Base-by-base conservation (phyloP, 345 rosid species). In the Gossypium australe region DNA sequence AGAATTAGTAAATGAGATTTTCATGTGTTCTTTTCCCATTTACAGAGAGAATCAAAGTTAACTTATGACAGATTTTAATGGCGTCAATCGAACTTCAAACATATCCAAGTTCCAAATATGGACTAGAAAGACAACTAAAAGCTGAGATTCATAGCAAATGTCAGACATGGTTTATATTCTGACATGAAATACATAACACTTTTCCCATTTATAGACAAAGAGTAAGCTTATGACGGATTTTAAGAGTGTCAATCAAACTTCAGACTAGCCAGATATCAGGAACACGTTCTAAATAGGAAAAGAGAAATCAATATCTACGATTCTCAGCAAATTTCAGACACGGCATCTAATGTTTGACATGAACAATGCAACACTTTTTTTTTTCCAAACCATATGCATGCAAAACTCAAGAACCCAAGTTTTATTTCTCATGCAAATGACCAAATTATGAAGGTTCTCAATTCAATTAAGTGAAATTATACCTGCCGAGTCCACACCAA, bases 401-500 rank as follows among this genome's bases (percentile, higher is more conserved):
- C 22, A 68, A 48, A 68, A 16, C 43, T 51, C 44, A 48, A 24
- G 22, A 67, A 24, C 16, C 38, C 49, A 44, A 65, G 70, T 20
- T 45, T 66, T 66, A 20, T 11, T 65, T 41, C 44, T 5, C n/a
- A 43, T 43, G 70, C 44, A 43, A 65, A 62, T 48, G 11, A 47
- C 41, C 5, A 69, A 34, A 68, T 34, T 6, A 69, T 27, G 9
- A 51, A 51, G 17, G 17, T 17, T 27, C 60, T 51, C 25, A 9
- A 51, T 29, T 9, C 20, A 51, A 69, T 16, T 0, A 69, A n/a
- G 51, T 17, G 44, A 58, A 43, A 17, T 41, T 44, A 56, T 75
- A 89, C 92, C 90, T 47, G 83, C 45, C 11, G 85, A 79, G 70
- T 83, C 82, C 7, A 57, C 85, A 49, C 68, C 74, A 57, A 88